Evolutionary conservation across 1,284 basidiomycete genomes (phyloP).

Genomic region (Inonotus obliquus): DNA sequence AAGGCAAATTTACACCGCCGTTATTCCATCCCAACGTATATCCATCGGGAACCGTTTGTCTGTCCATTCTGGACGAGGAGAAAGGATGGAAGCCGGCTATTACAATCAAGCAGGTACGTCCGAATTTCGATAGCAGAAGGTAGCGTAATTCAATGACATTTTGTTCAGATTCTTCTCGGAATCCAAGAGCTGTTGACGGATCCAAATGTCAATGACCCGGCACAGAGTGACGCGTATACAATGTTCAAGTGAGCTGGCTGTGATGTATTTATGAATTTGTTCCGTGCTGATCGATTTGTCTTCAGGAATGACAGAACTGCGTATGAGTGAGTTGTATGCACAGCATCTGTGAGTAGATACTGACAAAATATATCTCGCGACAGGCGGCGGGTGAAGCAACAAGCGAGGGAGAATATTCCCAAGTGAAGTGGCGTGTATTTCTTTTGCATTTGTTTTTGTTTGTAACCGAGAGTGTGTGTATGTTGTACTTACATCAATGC

Average conservation of each 20-base stretch:
- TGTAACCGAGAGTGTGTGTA: not conserved
- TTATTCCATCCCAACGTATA: conserved; percentile 99
- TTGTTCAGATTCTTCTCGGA: conserved; percentile 81
- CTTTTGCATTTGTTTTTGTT: not conserved
- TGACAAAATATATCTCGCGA: conserved; percentile 9
- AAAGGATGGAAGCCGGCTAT: conserved; percentile 99
- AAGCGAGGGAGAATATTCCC: conserved; percentile 82
- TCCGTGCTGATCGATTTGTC: not conserved
- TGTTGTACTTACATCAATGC: not conserved
- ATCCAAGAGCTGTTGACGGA: conserved; percentile 94
- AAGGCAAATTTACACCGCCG: conserved; percentile 96
- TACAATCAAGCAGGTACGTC: conserved; percentile 91
- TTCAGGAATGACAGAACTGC: conserved; percentile 85
- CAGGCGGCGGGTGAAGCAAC: conserved; percentile 72
- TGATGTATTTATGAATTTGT: not conserved
- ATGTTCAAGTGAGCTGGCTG: conserved; percentile 78
- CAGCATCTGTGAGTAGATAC: conserved; percentile 6
- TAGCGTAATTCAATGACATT: not conserved
- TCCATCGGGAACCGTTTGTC: conserved; percentile 96
- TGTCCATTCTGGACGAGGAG: conserved; percentile 98
- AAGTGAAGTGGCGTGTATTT: conserved; percentile 45
- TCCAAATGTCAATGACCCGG: conserved; percentile 93
- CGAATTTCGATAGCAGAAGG: not conserved
- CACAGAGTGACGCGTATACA: conserved; percentile 95
- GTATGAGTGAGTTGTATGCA: conserved; percentile 65